Base-by-base conservation (phyloP, 2,329 filamentous ascomycete genomes). In the Bipolaris gigantea region DNA sequence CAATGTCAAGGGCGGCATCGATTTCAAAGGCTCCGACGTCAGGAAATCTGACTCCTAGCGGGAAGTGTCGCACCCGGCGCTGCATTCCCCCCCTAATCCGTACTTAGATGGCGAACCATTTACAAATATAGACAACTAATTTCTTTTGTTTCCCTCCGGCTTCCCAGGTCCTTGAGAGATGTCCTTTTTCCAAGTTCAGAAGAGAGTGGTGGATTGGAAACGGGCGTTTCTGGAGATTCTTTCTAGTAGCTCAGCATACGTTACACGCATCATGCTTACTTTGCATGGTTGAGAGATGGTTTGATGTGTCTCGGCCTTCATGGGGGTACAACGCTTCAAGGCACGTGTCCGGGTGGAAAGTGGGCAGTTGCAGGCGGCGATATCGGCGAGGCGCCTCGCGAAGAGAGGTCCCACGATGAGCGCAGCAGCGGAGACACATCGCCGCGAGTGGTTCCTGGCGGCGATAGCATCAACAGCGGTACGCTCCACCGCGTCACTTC, bases 391-490 rank as follows among this genome's bases (percentile, higher is more conserved):
- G 40, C 27, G 21, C 27, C 35, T 13, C 40, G 45, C 16, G 41
- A 43, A 13, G 36, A 39, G 11, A 35, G n/a, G 33, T 49, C 45
- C 48, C 45, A 50, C 8, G 48, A 47, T 7, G 57, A 60, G 9
- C 41, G 41, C 19, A 56, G 44, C 13, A 63, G 42, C 4, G 57
- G 57, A 13, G 59, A 62, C 3, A 60, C 45, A 35, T 46, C 44
- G 2, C 48, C 48, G 23, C 48, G 46, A 16, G 55, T 38, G 13
- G 41, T 39, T 16, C 39, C 41, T 3, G 54, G 59, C 35, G 55
- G 41, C 16, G 57, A 55, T 9, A 50, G 18, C 39, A 44, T 49
- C 19, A 53, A 47, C 4, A 44, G 39, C 8, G 56, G 56, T 36
- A 55, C n/a, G 15, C 19, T 34, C 23, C 30, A 27, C 21, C 32